Percentiles rank a stretch among this genome's conserved stretches.
phyloP scores from a whole-genome alignment of 257 asterid genomes.

The Pogostemon cablin region DNA sequence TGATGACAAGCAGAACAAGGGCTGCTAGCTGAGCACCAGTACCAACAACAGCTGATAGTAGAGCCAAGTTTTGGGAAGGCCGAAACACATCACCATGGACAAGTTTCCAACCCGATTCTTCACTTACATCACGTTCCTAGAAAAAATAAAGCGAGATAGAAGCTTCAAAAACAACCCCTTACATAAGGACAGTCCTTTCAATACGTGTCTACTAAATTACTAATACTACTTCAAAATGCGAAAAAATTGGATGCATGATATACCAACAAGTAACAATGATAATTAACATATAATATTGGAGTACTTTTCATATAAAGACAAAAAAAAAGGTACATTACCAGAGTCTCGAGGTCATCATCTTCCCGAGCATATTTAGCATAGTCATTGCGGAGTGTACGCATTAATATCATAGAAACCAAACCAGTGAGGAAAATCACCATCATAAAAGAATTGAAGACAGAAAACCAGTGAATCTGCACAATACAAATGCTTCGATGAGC shows the following conservation, averaged over 20 bases:
- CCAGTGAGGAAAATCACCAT: constrained; percentile 99
- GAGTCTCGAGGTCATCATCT: constrained; percentile 94
- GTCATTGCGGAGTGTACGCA: constrained; percentile 97
- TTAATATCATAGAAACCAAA: constrained; percentile 92
- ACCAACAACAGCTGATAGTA: constrained; percentile 87
- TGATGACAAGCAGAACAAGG: constrained; percentile 72
- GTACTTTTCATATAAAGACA: neutral
- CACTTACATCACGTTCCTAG: constrained; percentile 81
- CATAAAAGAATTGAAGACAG: constrained; percentile 97
- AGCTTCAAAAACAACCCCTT: constrained; percentile 13
- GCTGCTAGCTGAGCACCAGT: constrained; percentile 87
- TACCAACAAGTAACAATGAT: constrained; percentile 7
- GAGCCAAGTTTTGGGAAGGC: constrained; percentile 62
- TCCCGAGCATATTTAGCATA: constrained; percentile 99
- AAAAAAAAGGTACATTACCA: constrained; percentile 54
- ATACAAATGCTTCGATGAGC: constrained; percentile 33
- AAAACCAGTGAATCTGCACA: constrained; percentile 97
- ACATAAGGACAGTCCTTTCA: neutral
- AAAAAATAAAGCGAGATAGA: neutral
- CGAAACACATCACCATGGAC: constrained; percentile 96
- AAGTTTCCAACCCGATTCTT: constrained; percentile 96
- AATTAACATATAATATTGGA: neutral
- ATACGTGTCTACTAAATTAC: neutral
- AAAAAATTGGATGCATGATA: neutral
- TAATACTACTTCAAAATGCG: constrained; percentile 12